Conservation (phyloP, 75 land plant species). For the Pinus tabuliformis region DNA sequence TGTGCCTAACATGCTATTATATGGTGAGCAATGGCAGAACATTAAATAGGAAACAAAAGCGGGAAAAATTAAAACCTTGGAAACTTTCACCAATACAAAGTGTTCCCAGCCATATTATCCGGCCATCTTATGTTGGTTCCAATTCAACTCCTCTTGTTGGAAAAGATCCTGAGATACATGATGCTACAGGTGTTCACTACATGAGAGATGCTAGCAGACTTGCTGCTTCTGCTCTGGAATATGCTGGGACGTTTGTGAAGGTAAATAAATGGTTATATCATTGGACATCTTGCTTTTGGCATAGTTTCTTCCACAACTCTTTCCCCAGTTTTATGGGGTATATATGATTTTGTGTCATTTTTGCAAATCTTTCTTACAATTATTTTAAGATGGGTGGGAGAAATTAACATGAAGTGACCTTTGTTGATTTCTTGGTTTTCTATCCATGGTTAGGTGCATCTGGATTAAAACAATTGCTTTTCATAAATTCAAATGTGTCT, state of each 20-base stretch:
- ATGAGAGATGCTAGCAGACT: conserved; percentile 19
- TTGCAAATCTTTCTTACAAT: background rate
- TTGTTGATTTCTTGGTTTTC: background rate
- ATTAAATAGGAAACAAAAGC: background rate
- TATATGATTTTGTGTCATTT: background rate
- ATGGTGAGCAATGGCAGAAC: background rate
- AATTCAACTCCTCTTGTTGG: background rate
- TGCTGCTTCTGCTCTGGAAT: conserved; percentile 19
- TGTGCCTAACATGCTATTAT: background rate
- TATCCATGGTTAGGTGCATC: background rate
- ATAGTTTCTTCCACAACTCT: background rate
- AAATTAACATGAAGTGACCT: background rate
- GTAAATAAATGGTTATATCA: background rate
- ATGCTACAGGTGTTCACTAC: conserved; percentile 6
- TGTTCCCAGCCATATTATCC: background rate
- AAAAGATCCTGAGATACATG: conserved; percentile 12
- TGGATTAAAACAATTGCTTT: background rate
- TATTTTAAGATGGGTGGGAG: background rate
- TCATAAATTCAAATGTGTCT: too few species aligned
- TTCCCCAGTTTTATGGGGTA: background rate
- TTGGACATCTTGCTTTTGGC: background rate
- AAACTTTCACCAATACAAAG: conserved; percentile 1
- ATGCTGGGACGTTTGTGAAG: conserved; percentile 16
- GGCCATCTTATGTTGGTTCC: conserved; percentile 6
- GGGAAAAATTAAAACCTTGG: background rate